These are phyloP conservation scores for Trametes pubescens DNA, from an alignment of 1,284 basidiomycete genomes.

Conservation along the genomic window DNA sequence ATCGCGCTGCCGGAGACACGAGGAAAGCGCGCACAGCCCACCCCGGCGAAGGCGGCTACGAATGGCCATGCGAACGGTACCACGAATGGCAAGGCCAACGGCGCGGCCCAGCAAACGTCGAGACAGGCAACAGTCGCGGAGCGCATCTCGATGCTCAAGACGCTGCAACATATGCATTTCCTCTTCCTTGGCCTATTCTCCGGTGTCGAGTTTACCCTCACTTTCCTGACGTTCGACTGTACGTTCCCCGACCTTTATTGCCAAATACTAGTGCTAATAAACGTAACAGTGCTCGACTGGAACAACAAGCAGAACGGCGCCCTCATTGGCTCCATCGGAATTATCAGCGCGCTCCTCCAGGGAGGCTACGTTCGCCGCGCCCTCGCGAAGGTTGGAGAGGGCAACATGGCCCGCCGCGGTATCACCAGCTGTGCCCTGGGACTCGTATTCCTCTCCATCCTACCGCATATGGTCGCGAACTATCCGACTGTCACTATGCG, in stretches of 20 bases:
- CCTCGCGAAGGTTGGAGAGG: constrained; percentile 75
- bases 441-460: constrained; percentile 71
- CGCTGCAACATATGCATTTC: constrained; percentile 76
- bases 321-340: constrained; percentile 87
- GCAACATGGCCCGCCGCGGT: constrained; percentile 81
- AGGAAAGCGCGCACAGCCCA: constrained; percentile 48
- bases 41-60: constrained; percentile 32
- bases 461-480: constrained; percentile 64
- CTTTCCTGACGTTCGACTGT: constrained; percentile 90
- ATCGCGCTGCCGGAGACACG: constrained; percentile 83
- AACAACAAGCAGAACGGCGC: constrained; percentile 89
- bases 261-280: constrained; percentile 11
- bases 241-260: constrained; percentile 43
- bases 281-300: constrained; percentile 80
- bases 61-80: constrained; percentile 30
- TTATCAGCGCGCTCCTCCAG: constrained; percentile 87
- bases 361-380: constrained; percentile 89
- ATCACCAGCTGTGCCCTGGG: constrained; percentile 74
- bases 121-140: constrained; percentile 52
- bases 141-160: constrained; percentile 59
- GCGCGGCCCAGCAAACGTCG: constrained; percentile 27
- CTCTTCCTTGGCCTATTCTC: constrained; percentile 89
- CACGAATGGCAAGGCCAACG: constrained; percentile 29
- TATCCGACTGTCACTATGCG: constrained; percentile 56
- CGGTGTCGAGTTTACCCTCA: constrained; percentile 91